phyloP scores from a whole-genome alignment of 2,329 filamentous ascomycete genomes.

The Colletotrichum sp. region DNA sequence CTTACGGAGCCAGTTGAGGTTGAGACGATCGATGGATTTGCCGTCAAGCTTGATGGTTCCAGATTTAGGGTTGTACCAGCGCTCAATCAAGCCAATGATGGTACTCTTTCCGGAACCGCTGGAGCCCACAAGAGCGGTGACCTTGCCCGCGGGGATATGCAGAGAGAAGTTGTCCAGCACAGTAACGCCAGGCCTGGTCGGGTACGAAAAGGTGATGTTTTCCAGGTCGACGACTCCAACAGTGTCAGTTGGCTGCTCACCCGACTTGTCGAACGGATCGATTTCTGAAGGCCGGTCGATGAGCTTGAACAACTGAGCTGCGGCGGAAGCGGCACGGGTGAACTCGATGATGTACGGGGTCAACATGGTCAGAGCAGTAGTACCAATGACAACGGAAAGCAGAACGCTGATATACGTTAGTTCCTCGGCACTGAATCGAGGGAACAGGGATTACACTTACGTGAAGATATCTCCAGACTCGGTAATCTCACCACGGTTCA shows the following conservation, averaged over 20 bases:
- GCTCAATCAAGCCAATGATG: conserved; percentile 42
- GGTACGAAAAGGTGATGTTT: conserved; percentile 50
- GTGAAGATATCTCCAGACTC: conserved; percentile 44
- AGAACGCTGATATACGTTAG: conserved; percentile 32
- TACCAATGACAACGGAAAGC: conserved; percentile 41
- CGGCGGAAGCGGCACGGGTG: conserved; percentile 39
- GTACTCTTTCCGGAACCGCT: conserved; percentile 46
- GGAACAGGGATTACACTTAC: conserved; percentile 23
- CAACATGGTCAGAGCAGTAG: conserved; percentile 38
- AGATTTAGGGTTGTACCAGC: conserved; percentile 40
- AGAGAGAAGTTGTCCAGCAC: conserved; percentile 48
- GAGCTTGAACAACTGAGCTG: conserved; percentile 38
- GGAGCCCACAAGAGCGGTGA: conserved; percentile 39
- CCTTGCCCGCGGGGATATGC: conserved; percentile 48
- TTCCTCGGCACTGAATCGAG: neutral
- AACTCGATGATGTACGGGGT: conserved; percentile 43
- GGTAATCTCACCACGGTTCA: conserved; percentile 38
- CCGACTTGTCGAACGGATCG: conserved; percentile 36
- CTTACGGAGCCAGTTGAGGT: conserved; percentile 42
- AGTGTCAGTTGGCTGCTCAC: conserved; percentile 32
- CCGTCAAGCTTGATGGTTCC: conserved; percentile 42
- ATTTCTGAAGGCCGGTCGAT: conserved; percentile 43
- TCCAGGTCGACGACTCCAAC: conserved; percentile 41
- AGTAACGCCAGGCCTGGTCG: conserved; percentile 43
- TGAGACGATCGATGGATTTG: conserved; percentile 34